phyloP scores from a whole-genome alignment of 257 asterid genomes.

The Cynanchum wilfordii region DNA sequence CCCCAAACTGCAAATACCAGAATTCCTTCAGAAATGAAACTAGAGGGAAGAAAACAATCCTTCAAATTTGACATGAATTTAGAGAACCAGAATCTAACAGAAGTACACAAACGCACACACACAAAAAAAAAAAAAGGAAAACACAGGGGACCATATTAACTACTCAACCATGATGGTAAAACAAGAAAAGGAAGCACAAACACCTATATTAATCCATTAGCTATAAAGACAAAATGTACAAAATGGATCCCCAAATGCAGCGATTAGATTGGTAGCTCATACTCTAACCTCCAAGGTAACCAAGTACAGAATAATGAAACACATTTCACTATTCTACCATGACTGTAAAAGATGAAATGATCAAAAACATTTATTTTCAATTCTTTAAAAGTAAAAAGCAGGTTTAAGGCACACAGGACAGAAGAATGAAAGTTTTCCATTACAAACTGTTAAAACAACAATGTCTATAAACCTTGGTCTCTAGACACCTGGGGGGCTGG shows the following conservation, averaged over 20 bases:
- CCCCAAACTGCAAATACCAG: conserved; percentile 79
- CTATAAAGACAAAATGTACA: neutral
- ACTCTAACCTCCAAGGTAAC: neutral
- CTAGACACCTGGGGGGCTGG: too few species aligned
- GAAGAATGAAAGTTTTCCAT: too few species aligned
- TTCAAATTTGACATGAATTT: neutral
- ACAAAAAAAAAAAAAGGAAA: neutral
- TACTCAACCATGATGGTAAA: neutral
- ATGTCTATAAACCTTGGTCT: too few species aligned
- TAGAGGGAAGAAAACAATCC: neutral
- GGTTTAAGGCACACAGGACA: too few species aligned
- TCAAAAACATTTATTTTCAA: too few species aligned
- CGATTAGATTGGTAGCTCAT: neutral
- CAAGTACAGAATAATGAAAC: neutral
- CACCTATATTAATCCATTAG: neutral
- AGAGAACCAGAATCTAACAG: neutral
- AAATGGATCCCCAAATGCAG: neutral
- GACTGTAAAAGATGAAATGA: too few species aligned
- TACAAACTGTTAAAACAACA: too few species aligned
- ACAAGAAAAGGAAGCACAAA: neutral
- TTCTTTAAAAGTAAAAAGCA: too few species aligned
- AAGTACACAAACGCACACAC: neutral
- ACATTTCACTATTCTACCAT: neutral
- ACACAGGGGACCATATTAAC: neutral
- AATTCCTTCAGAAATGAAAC: neutral